A percentile compares a stretch with the other conserved stretches of the same genome.
phyloP scores from a whole-genome alignment of 192 early-diverging fungal genomes.

The Chytriomyces confervae region DNA sequence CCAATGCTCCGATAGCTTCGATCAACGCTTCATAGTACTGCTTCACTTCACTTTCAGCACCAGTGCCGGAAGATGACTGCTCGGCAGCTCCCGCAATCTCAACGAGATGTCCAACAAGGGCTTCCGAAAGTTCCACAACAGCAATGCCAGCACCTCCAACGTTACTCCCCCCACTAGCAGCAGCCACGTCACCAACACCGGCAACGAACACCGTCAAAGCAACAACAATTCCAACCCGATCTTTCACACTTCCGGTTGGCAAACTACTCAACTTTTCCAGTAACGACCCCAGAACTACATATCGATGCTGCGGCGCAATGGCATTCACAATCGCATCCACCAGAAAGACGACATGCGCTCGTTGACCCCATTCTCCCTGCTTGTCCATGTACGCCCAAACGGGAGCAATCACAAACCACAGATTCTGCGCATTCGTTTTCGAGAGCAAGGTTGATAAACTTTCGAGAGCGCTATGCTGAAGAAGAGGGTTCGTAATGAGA shows the following conservation, averaged over 20 bases:
- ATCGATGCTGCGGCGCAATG: constrained; percentile 37
- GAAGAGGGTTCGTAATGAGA: constrained; percentile 40
- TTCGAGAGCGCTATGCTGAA: constrained; percentile 25
- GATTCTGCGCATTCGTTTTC: constrained; percentile 11
- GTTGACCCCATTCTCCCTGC: background rate
- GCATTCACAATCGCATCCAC: constrained; percentile 12
- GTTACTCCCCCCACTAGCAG: background rate
- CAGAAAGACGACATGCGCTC: constrained; percentile 20
- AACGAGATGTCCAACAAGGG: constrained; percentile 16
- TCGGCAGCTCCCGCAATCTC: constrained; percentile 19
- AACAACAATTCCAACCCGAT: constrained; percentile 8
- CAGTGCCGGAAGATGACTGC: background rate
- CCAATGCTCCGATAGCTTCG: constrained; percentile 35
- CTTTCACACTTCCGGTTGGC: background rate
- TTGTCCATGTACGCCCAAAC: constrained; percentile 36
- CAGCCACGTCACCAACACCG: constrained; percentile 1
- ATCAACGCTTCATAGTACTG: constrained; percentile 28
- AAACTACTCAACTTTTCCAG: constrained; percentile 32
- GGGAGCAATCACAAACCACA: background rate
- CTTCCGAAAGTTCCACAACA: constrained; percentile 42
- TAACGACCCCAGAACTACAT: constrained; percentile 28
- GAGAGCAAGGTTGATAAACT: constrained; percentile 21
- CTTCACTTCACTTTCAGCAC: background rate
- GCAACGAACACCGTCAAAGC: constrained; percentile 24
- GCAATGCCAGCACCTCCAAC: constrained; percentile 27